These are phyloP conservation scores for Globisporangium camurandrum DNA, from an alignment of 352 stramenopile species.

Conservation along the genomic window DNA sequence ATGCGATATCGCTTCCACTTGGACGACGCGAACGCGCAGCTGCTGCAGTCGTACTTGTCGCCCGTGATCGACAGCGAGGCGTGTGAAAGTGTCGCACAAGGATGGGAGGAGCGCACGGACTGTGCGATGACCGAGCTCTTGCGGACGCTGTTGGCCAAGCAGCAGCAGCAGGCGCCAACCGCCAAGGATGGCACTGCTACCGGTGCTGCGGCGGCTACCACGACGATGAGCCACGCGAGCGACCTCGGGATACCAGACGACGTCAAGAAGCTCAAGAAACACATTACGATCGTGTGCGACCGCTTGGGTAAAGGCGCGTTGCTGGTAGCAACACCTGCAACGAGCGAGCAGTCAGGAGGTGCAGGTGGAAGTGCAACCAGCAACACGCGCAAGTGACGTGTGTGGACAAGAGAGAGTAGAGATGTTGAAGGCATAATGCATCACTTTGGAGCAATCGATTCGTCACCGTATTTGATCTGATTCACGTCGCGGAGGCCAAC, in stretches of 20 bases:
- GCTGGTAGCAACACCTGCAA: no score
- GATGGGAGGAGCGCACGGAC: conserved; percentile 87
- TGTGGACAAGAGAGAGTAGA: no score
- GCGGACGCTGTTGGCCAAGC: conserved; percentile 61
- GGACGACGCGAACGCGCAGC: conserved; percentile 41
- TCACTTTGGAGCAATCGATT: no score
- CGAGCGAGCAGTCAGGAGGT: background rate
- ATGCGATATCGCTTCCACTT: conserved; percentile 77
- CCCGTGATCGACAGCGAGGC: conserved; percentile 37
- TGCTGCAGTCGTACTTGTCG: conserved; percentile 65
- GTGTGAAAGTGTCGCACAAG: conserved; percentile 53
- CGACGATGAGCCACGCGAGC: conserved; percentile 12
- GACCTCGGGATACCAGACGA: conserved; percentile 67
- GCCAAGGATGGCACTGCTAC: conserved; percentile 15
- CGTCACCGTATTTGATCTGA: no score
- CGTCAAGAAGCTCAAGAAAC: conserved; percentile 86
- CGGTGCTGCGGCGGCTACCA: conserved; percentile 9
- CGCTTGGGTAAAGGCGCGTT: conserved; percentile 75
- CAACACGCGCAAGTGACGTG: no score
- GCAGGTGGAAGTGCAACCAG: background rate
- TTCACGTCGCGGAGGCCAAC: no score
- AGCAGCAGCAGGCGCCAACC: no score
- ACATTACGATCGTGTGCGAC: conserved; percentile 88
- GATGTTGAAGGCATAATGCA: no score
- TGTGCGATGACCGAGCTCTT: conserved; percentile 82